A percentile compares a stretch with the other conserved stretches of the same genome.
These are phyloP conservation scores for Talaromyces sp. DNA, from an alignment of 2,329 filamentous ascomycete species.

Conservation along the genomic window DNA sequence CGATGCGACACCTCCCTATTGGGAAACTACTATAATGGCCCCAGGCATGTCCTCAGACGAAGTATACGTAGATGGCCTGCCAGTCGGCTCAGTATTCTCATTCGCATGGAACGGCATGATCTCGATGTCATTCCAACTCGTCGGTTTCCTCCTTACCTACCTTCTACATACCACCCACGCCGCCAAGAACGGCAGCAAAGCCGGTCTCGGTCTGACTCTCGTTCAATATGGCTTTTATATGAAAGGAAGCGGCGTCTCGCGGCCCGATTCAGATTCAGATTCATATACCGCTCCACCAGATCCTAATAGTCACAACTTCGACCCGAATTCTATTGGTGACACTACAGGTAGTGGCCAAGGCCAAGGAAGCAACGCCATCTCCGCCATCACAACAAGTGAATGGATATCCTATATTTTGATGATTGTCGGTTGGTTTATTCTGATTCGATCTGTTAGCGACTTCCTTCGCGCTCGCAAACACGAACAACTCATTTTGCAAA, in stretches of 20 bases:
- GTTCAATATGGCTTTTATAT: slow-evolving; percentile 97
- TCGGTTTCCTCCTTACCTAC: slow-evolving; percentile 96
- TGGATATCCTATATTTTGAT: slow-evolving; percentile 91
- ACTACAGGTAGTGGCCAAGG: slow-evolving; percentile 31
- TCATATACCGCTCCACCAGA: slow-evolving; percentile 66
- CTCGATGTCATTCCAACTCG: slow-evolving; percentile 92
- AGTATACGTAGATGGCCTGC: slow-evolving; percentile 94
- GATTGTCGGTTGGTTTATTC: slow-evolving; percentile 97
- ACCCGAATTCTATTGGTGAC: slow-evolving; percentile 64
- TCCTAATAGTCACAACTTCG: slow-evolving; percentile 86
- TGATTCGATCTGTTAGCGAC: slow-evolving; percentile 90
- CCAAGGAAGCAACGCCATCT: slow-evolving; percentile 41
- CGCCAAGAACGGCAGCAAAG: slow-evolving; percentile 93
- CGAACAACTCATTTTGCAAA: slow-evolving; percentile 88
- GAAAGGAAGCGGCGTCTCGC: slow-evolving; percentile 59
- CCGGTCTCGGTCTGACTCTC: slow-evolving; percentile 88
- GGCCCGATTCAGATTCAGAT: slow-evolving; percentile 37
- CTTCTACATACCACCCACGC: slow-evolving; percentile 96
- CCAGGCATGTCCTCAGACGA: slow-evolving; percentile 90
- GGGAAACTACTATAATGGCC: slow-evolving; percentile 96
- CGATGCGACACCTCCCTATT: slow-evolving; percentile 93
- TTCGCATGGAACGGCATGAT: slow-evolving; percentile 84
- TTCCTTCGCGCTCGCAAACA: slow-evolving; percentile 84
- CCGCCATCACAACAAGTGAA: slow-evolving; percentile 68
- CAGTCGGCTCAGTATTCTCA: slow-evolving; percentile 79